phyloP scores from a whole-genome alignment of 257 asterid genomes.

The Jaltomata sinuosa region DNA sequence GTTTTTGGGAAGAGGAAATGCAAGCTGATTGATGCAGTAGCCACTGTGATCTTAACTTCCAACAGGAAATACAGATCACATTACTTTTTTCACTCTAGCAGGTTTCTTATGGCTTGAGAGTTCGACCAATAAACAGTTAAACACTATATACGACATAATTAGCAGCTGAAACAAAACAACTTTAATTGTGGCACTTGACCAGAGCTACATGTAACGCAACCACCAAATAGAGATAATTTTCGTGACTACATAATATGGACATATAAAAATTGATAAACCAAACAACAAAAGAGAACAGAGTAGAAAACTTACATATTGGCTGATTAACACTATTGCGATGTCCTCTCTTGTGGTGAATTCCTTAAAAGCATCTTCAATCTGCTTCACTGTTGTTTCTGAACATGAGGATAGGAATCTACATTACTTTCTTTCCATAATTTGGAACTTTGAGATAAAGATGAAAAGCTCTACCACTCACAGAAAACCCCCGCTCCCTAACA shows the following conservation, averaged over 20 bases:
- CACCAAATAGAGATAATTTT: background rate
- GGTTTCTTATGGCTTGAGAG: background rate
- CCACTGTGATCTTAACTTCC: background rate
- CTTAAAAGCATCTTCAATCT: constrained; percentile 93
- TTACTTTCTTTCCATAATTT: background rate
- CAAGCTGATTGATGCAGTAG: background rate
- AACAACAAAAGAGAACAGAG: background rate
- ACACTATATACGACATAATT: background rate
- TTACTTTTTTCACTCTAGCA: background rate
- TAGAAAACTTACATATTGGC: constrained; percentile 68
- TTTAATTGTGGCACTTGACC: background rate
- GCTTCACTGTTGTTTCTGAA: constrained; percentile 80
- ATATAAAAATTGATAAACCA: background rate
- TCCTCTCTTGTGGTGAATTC: constrained; percentile 95
- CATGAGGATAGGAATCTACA: background rate
- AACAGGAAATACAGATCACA: background rate
- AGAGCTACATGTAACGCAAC: background rate
- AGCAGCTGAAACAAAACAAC: background rate
- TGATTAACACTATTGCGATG: constrained; percentile 75
- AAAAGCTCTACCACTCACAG: background rate
- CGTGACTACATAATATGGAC: background rate
- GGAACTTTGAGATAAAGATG: background rate
- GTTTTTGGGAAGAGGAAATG: background rate
- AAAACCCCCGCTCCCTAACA: background rate
- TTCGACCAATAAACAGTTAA: background rate